Base-by-base conservation (phyloP, 352 stramenopile species). In the Halophytophthora polymorphica region DNA sequence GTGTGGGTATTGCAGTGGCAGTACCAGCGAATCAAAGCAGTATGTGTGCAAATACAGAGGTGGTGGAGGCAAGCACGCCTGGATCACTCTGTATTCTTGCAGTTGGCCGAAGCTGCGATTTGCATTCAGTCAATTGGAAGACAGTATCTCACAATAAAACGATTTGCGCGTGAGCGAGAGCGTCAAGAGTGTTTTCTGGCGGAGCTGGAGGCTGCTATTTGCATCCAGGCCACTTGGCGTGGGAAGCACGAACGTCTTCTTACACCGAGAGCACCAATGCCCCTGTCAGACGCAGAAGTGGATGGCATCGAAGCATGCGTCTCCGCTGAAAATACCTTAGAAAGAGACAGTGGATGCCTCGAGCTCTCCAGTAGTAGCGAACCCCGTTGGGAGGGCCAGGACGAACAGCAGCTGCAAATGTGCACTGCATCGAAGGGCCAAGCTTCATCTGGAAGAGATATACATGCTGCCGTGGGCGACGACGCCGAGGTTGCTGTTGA, bases 51-150 rank as follows among this genome's bases (percentile, higher is more conserved):
- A 15, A 12, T 87, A n/a, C 73, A 86, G 41, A 58, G 45, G 6
- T 89, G 77, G 77, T 89, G 73, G 75, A 61, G 66, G 12, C 44
- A 45, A 23, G 23, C 49, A 4, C 56, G 42, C 8, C 48, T 37
- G 13, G 15, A 51, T 18, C 53, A 64, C 5, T 68, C 57, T 23
- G 42, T 49, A 10, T 61, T 66, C 34, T 2, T 75, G 17, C 58
- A 60, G 8, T 25, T 41, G 15, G 1, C 73, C 3, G 72, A 84
- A 41, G 71, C 77, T 23, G 67, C 37, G 1, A 28, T 78, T 31
- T 80, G 71, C 13, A 74, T 86, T 19, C 75, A 86, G 44, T 66
- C 66, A 2, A 44, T 58, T 2, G 85, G 71, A 69, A 67, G 73
- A 35, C 47, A 53, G 12, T 61, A 38, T 43, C 48, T 17, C n/a